Percentiles rank a stretch among this genome's conserved stretches.
phyloP scores from a whole-genome alignment of 1,139 yeast genomes.

The Candida tropicalis region DNA sequence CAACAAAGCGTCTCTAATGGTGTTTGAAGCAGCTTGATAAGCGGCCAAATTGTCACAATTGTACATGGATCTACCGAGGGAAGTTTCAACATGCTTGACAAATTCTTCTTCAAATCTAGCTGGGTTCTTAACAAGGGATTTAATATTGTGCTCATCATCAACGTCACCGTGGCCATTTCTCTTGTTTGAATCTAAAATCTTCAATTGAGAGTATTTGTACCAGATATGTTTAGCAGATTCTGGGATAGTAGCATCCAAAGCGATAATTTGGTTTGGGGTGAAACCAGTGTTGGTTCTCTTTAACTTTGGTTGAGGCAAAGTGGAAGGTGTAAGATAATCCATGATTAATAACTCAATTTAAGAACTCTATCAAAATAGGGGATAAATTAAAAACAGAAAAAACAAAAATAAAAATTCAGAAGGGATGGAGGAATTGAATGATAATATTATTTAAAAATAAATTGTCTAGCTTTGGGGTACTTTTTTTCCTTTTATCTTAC shows the following conservation, averaged over 20 bases:
- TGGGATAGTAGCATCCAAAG: slow-evolving; percentile 82
- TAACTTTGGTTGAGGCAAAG: slow-evolving; percentile 45
- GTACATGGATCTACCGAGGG: slow-evolving; percentile 85
- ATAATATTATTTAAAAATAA: too few relatives aligned
- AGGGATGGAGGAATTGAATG: background rate
- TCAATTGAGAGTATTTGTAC: slow-evolving; percentile 59
- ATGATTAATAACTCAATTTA: slow-evolving; percentile 18
- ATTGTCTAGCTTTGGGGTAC: too few relatives aligned
- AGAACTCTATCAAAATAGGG: background rate
- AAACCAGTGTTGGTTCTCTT: slow-evolving; percentile 87
- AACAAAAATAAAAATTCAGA: background rate
- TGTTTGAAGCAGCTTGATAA: slow-evolving; percentile 81
- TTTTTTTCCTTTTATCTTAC: too few relatives aligned
- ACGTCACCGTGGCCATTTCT: slow-evolving; percentile 8
- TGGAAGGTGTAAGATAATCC: slow-evolving; percentile 46
- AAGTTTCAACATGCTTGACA: slow-evolving; percentile 85
- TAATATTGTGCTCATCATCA: slow-evolving; percentile 9
- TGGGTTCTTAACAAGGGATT: slow-evolving; percentile 29
- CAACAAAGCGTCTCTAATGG: slow-evolving; percentile 78
- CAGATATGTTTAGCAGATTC: slow-evolving; percentile 74
- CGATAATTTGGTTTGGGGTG: slow-evolving; percentile 84
- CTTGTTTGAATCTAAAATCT: slow-evolving; percentile 27
- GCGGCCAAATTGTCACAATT: slow-evolving; percentile 93
- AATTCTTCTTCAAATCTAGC: slow-evolving; percentile 69
- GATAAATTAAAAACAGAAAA: background rate